A percentile compares a stretch with the other conserved stretches of the same genome.
phyloP scores from a whole-genome alignment of 2,329 filamentous ascomycete species.

The Aspergillus sp. region DNA sequence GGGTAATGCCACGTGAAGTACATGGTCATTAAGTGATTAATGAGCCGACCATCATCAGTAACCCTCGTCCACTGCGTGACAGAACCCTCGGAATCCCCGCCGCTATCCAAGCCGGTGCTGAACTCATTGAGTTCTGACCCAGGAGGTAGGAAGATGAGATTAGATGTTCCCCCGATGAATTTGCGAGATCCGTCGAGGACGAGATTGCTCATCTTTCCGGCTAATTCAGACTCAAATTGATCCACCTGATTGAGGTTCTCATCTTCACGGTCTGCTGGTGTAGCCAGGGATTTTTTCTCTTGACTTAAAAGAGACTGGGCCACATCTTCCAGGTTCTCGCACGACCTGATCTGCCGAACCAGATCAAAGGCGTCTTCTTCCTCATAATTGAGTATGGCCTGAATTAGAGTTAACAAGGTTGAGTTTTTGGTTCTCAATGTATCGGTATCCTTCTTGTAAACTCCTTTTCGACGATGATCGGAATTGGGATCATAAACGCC shows the following conservation, averaged over 20 bases:
- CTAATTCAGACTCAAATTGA: conserved; percentile 74
- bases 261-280: conserved; percentile 39
- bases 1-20: conserved; percentile 99
- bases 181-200: conserved; percentile 82
- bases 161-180: conserved; percentile 92
- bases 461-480: conserved; percentile 92
- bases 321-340: conserved; percentile 69
- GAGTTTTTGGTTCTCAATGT: conserved; percentile 82
- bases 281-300: conserved; percentile 49
- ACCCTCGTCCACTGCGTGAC: conserved; percentile 85
- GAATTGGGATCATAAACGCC: conserved; percentile 96
- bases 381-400: conserved; percentile 85
- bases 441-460: conserved; percentile 92
- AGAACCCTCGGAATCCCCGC: conserved; percentile 62
- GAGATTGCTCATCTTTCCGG: conserved; percentile 90
- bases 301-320: conserved; percentile 59
- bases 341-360: conserved; percentile 83
- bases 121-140: conserved; percentile 48
- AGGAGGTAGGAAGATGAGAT: conserved; percentile 75
- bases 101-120: conserved; percentile 42
- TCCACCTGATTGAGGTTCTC: conserved; percentile 43
- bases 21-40: conserved; percentile 89
- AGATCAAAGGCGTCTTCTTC: conserved; percentile 82
- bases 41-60: conserved; percentile 73
- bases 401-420: conserved; percentile 87